Evolutionary conservation across 257 asterid genomes (phyloP), one percentile per base, ranked within the genome.

Genomic region (Cordia subcordata): DNA sequence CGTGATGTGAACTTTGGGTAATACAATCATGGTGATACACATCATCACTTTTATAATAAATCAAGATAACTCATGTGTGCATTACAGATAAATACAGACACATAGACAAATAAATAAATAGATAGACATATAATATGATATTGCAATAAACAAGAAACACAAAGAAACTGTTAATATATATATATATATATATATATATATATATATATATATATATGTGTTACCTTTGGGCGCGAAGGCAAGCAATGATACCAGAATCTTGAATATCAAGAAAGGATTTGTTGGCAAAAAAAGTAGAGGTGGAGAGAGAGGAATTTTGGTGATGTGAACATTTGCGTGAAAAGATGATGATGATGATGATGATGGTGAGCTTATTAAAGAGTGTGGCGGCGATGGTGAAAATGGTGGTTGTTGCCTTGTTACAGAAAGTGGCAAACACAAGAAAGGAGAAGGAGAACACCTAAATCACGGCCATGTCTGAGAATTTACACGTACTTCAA

Each of bases 151-250:
- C 35, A 27, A 27, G 35, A 27, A 27, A 27, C 35, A 27, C 6
- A 27, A 6, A 27, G 35, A 11, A 49, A 0, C 18, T 23, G 6
- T n/a, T 16, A 16, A 20, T n/a, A n/a, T n/a, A n/a, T n/a, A 14
- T 11, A 1, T 13, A 54, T 14, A 42, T 3, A 0, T 13, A 49
- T 12, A 21, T 54, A n/a, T 37, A 32, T 52, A 55, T 40, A 51
- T 18, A 55, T 1, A 56, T 5, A 10, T 16, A 32, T n/a, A n/a
- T n/a, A n/a, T 39, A 16, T 14, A 35, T 11, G 32, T 0, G 11
- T 56, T 71, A 85, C 94, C 87, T 84, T 62, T 71, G 78, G 45
- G 95, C 84, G 9, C 95, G 88, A 63, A 88, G 88, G 72, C 96
- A 88, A 67, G 96, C 96, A 44, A 86, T 86, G 10, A 88, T 47